A percentile compares a stretch with the other conserved stretches of the same genome.
Evolutionary conservation across 2,329 filamentous ascomycete species (phyloP).

Genomic region (Exophiala dermatitidis): DNA sequence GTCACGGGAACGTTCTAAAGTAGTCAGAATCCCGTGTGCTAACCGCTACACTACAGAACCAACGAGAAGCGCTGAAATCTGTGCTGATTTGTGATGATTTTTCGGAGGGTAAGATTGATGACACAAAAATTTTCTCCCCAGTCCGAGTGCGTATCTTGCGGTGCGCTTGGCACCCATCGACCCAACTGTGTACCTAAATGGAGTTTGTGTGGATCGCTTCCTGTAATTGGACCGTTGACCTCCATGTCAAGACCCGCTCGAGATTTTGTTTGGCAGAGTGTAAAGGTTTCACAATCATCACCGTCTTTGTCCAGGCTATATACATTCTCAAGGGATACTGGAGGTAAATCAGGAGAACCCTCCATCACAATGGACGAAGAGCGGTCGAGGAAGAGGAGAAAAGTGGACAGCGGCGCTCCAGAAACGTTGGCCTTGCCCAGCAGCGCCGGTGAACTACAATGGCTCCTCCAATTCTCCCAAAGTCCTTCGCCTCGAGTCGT

Average conservation of each 20-base stretch:
- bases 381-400: constrained; percentile 34
- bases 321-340: no score
- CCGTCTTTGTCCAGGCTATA: no score
- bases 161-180: no score
- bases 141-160: no score
- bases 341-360: neutral
- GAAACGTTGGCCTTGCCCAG: constrained; percentile 27
- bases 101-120: neutral
- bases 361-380: constrained; percentile 5
- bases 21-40: constrained; percentile 1
- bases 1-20: neutral
- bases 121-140: neutral
- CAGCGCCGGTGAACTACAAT: constrained; percentile 58
- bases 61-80: neutral
- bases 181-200: no score
- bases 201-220: no score
- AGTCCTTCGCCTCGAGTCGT: constrained; percentile 52
- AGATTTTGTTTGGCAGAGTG: no score
- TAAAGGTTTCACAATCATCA: no score
- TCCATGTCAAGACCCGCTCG: no score
- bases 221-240: no score
- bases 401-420: constrained; percentile 30
- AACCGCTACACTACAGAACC: neutral
- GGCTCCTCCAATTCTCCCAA: constrained; percentile 60
- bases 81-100: neutral